Percentiles rank a stretch among this genome's conserved stretches.
Conservation (phyloP, 164 flowering plant species). For the Buxus sempervirens region DNA sequence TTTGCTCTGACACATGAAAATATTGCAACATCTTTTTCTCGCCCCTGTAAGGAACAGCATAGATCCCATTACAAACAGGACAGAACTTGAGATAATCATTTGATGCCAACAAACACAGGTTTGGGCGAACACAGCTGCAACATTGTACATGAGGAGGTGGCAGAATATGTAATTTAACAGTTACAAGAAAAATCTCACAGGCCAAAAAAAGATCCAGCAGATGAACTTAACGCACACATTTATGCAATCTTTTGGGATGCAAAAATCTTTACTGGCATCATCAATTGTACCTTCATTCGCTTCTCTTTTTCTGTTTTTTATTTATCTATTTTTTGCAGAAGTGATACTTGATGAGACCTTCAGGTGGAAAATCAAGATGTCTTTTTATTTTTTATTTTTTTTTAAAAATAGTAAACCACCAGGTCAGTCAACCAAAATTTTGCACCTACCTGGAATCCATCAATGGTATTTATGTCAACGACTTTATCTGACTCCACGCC, state of each 20-base stretch:
- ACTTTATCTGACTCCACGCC: conserved; percentile 63
- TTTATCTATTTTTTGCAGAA: too few species aligned
- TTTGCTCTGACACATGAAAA: conserved; percentile 93
- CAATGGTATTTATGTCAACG: conserved; percentile 86
- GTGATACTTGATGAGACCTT: neutral
- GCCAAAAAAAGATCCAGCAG: too few species aligned
- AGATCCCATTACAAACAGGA: neutral
- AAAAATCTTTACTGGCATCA: too few species aligned
- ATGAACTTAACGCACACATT: too few species aligned
- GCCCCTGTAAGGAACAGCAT: conserved; percentile 45
- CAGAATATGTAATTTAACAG: too few species aligned
- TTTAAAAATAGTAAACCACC: neutral
- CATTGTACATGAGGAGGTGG: too few species aligned
- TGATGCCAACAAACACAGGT: too few species aligned
- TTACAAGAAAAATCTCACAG: too few species aligned
- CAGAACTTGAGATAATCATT: neutral
- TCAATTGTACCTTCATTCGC: too few species aligned
- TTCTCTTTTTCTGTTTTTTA: too few species aligned
- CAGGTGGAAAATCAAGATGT: neutral
- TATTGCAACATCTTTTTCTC: conserved; percentile 92
- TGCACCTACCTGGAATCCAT: conserved; percentile 82
- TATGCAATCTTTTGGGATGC: too few species aligned
- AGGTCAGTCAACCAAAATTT: neutral
- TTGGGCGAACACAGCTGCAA: too few species aligned
- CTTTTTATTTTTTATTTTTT: neutral